phyloP scores from a whole-genome alignment of 441 rosid species.

The Aleurites moluccanus region DNA sequence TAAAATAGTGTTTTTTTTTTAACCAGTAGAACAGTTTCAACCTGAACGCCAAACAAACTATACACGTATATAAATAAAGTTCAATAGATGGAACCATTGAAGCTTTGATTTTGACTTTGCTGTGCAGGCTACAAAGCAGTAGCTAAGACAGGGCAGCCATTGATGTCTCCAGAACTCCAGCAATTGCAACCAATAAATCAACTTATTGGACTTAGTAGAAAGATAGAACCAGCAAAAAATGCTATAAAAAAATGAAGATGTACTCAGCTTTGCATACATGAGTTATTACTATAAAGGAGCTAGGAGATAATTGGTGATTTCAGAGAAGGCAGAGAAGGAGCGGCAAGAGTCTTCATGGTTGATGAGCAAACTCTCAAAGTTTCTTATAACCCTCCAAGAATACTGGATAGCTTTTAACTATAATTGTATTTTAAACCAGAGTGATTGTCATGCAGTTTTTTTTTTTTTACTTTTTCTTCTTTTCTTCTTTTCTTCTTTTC shows the following conservation, averaged over 20 bases:
- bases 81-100: not conserved
- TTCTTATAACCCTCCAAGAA: slow-evolving; percentile 1
- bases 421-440: not conserved
- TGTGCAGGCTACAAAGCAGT: not conserved
- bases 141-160: not conserved
- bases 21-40: no score
- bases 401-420: not conserved
- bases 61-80: no score
- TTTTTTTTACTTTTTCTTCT: not conserved
- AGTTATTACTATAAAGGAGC: not conserved
- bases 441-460: not conserved
- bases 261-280: not conserved
- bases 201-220: not conserved
- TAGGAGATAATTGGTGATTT: not conserved
- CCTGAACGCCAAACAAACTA: no score
- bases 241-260: slow-evolving; percentile 2
- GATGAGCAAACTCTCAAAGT: not conserved
- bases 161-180: not conserved
- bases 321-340: not conserved
- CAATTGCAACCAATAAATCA: not conserved
- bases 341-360: not conserved
- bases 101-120: not conserved
- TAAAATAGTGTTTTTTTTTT: no score
- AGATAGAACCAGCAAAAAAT: not conserved
- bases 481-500: not conserved